Evolutionary conservation across 768 basidiomycete species (phyloP).

Genomic region (Myochromella boudieri): DNA sequence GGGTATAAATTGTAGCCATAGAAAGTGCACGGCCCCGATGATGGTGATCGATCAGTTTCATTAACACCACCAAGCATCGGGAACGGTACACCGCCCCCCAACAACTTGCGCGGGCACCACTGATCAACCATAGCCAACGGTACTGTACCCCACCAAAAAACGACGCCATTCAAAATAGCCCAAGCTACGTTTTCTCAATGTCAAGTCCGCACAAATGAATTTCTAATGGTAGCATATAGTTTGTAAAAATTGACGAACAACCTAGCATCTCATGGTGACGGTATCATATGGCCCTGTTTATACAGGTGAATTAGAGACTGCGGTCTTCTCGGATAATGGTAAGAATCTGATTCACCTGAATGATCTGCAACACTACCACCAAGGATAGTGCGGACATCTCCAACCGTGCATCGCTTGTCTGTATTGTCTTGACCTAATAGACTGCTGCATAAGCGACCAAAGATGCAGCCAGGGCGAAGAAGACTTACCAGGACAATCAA

Average conservation of each 20-base stretch:
- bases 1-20: no score
- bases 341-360: conserved; percentile 14
- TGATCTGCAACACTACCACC: conserved; percentile 24
- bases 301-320: neutral
- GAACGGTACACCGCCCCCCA: no score
- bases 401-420: conserved; percentile 20
- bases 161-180: no score
- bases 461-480: neutral
- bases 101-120: no score
- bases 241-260: no score
- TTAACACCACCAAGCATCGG: neutral
- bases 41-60: conserved; percentile 3
- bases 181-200: no score
- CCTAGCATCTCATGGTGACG: conserved; percentile 16
- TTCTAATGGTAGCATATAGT: no score
- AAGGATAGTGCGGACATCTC: conserved; percentile 24
- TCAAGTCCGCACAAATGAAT: no score
- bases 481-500: conserved; percentile 23
- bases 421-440: conserved; percentile 21
- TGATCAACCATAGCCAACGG: no score
- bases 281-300: conserved; percentile 19
- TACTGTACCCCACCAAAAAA: no score
- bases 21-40: neutral
- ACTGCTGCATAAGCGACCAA: neutral
- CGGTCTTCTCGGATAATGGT: neutral